Percentiles rank a stretch among this genome's conserved stretches.
Conservation (phyloP, 352 stramenopile genomes). For the Bremia lactucae region DNA sequence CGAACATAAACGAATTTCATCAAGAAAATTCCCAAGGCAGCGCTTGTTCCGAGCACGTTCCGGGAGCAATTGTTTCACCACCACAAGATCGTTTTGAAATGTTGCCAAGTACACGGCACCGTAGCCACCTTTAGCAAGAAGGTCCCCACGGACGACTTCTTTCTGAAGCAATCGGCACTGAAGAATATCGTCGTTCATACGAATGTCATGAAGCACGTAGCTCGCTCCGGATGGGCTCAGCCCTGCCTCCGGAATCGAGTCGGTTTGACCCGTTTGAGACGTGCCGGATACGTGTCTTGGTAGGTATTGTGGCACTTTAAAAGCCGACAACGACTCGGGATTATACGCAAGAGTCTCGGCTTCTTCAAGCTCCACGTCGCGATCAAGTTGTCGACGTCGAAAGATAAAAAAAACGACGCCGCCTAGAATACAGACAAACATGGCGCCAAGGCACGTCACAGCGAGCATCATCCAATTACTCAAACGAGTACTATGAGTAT, state of each 20-base stretch:
- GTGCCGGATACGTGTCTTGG: constrained; percentile 11
- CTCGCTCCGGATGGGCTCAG: constrained; percentile 10
- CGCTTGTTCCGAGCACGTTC: constrained; percentile 23
- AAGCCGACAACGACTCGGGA: constrained; percentile 10
- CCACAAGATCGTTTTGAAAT: constrained; percentile 30
- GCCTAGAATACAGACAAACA: constrained; percentile 18
- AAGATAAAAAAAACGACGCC: constrained; percentile 23
- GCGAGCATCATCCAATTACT: constrained; percentile 36
- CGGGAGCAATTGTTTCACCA: constrained; percentile 37
- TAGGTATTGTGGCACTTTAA: constrained; percentile 23
- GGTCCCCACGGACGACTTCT: constrained; percentile 31
- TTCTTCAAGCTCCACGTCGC: constrained; percentile 19
- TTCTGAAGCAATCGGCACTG: constrained; percentile 35
- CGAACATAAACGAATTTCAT: constrained; percentile 34
- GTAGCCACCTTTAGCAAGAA: constrained; percentile 47
- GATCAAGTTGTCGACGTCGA: constrained; percentile 12
- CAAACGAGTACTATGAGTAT: constrained; percentile 6
- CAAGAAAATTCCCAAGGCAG: constrained; percentile 23
- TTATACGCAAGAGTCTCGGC: constrained; percentile 18
- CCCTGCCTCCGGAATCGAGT: constrained; percentile 11
- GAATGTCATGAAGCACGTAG: constrained; percentile 47
- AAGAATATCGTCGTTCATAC: constrained; percentile 48
- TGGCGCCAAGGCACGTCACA: constrained; percentile 23
- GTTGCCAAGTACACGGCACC: constrained; percentile 45
- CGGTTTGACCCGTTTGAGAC: constrained; percentile 15